phyloP scores from a whole-genome alignment of 1,284 basidiomycete genomes.

The Sanghuangporus baumii region DNA sequence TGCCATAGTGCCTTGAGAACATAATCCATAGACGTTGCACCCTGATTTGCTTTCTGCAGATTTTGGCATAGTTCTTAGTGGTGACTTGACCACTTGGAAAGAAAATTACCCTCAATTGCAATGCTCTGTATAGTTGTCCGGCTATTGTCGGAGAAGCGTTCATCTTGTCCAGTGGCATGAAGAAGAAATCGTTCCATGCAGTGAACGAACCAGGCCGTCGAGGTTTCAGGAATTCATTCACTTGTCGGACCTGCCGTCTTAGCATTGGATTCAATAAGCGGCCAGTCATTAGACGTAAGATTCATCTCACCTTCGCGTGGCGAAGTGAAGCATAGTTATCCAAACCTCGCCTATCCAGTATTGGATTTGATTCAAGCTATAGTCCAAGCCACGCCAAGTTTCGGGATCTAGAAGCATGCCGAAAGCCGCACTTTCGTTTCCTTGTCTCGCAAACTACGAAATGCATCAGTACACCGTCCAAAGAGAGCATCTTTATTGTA shows the following conservation, averaged over 20 bases:
- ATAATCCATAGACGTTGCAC: slow-evolving; percentile 53
- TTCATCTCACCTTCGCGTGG: slow-evolving; percentile 54
- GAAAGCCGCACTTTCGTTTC: slow-evolving; percentile 55
- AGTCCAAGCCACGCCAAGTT: slow-evolving; percentile 57
- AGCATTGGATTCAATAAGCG: slow-evolving; percentile 6
- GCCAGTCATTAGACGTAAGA: neutral
- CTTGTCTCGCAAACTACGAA: slow-evolving; percentile 46
- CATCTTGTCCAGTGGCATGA: slow-evolving; percentile 19
- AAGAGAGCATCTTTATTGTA: slow-evolving; percentile 27
- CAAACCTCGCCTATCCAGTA: slow-evolving; percentile 71
- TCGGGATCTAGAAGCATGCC: slow-evolving; percentile 59
- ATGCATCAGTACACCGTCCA: too few relatives aligned
- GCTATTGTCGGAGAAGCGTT: slow-evolving; percentile 45
- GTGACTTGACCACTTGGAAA: slow-evolving; percentile 1
- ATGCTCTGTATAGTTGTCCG: slow-evolving; percentile 55
- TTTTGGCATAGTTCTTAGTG: neutral
- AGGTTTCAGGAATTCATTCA: slow-evolving; percentile 56
- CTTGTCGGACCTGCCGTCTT: slow-evolving; percentile 59
- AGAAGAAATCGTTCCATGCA: slow-evolving; percentile 8
- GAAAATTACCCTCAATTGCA: slow-evolving; percentile 49
- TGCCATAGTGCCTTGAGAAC: slow-evolving; percentile 70
- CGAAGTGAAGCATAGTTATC: slow-evolving; percentile 63
- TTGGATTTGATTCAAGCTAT: slow-evolving; percentile 51
- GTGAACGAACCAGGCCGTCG: slow-evolving; percentile 38
- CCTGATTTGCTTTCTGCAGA: slow-evolving; percentile 45